A percentile compares a stretch with the other conserved stretches of the same genome.
These are phyloP conservation scores for Exophiala oligosperma DNA, from an alignment of 2,329 filamentous ascomycete species.

Conservation along the genomic window DNA sequence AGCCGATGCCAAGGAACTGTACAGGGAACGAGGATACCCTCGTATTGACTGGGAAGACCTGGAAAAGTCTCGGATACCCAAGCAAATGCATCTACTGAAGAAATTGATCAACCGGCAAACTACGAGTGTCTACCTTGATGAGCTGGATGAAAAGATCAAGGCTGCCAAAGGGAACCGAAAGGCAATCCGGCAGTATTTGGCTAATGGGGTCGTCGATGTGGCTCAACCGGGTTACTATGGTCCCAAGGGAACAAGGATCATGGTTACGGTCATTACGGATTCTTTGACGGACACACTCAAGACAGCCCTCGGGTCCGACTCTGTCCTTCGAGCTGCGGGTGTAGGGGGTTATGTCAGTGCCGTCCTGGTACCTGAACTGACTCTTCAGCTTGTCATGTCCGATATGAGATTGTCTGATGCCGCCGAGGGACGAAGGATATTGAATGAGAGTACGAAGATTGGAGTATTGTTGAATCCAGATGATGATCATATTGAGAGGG, in stretches of 20 bases:
- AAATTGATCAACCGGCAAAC: constrained; percentile 59
- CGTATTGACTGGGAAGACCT: constrained; percentile 69
- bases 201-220: constrained; percentile 47
- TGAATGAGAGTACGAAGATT: constrained; percentile 66
- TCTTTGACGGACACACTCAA: constrained; percentile 54
- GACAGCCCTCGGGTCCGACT: constrained; percentile 62
- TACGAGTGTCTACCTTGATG: constrained; percentile 61
- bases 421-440: constrained; percentile 53
- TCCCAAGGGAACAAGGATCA: constrained; percentile 66
- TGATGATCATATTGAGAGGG: constrained; percentile 54
- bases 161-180: constrained; percentile 23
- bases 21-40: constrained; percentile 63
- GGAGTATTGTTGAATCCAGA: constrained; percentile 70
- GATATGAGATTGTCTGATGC: constrained; percentile 52
- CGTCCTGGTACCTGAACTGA: constrained; percentile 74
- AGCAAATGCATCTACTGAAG: constrained; percentile 58
- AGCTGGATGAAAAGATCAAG: constrained; percentile 44
- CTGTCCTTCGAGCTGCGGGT: constrained; percentile 65
- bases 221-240: constrained; percentile 83
- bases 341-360: constrained; percentile 69
- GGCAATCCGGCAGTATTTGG: constrained; percentile 49
- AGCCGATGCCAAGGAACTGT: constrained; percentile 35
- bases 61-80: constrained; percentile 51
- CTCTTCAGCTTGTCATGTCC: constrained; percentile 57
- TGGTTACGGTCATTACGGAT: constrained; percentile 51